phyloP scores from a whole-genome alignment of 2,329 filamentous ascomycete genomes.

The Phaeosphaeriaceae sp. region DNA sequence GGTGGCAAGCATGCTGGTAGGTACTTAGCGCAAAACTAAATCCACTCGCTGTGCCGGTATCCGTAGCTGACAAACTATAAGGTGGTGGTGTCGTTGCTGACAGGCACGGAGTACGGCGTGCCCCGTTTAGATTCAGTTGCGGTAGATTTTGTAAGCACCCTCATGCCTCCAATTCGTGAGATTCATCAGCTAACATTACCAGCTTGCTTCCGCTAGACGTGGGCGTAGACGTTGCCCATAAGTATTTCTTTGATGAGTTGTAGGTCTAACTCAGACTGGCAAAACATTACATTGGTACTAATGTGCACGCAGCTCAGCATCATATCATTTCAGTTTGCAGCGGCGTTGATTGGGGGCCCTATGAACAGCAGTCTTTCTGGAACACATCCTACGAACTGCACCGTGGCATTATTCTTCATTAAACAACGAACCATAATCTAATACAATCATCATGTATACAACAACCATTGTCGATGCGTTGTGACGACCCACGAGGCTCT shows the following conservation, averaged over 20 bases:
- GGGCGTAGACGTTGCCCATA: too few relatives aligned
- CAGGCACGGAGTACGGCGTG: conserved; percentile 58
- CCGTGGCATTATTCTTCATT: too few relatives aligned
- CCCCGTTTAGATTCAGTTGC: conserved; percentile 58
- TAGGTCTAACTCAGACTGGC: too few relatives aligned
- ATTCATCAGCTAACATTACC: too few relatives aligned
- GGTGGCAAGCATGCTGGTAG: conserved; percentile 53
- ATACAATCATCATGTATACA: conserved; percentile 6
- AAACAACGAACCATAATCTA: conserved; percentile 18
- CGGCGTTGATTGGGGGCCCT: conserved; percentile 18
- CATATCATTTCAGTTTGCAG: conserved; percentile 11
- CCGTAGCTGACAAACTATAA: conserved; percentile 30
- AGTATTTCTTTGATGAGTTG: too few relatives aligned
- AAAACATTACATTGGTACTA: neutral
- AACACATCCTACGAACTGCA: too few relatives aligned
- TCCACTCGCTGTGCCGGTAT: conserved; percentile 16
- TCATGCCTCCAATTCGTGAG: too few relatives aligned
- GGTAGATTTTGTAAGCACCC: conserved; percentile 48
- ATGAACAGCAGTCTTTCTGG: neutral
- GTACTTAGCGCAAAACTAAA: conserved; percentile 15
- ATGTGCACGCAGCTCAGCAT: neutral
- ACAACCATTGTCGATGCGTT: too few relatives aligned
- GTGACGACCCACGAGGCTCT: too few relatives aligned
- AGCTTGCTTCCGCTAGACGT: conserved; percentile 63
- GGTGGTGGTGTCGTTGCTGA: conserved; percentile 60